A percentile compares a stretch with the other conserved stretches of the same genome.
phyloP scores from a whole-genome alignment of 495 filamentous ascomycete species.

The Penicillium soppii region DNA sequence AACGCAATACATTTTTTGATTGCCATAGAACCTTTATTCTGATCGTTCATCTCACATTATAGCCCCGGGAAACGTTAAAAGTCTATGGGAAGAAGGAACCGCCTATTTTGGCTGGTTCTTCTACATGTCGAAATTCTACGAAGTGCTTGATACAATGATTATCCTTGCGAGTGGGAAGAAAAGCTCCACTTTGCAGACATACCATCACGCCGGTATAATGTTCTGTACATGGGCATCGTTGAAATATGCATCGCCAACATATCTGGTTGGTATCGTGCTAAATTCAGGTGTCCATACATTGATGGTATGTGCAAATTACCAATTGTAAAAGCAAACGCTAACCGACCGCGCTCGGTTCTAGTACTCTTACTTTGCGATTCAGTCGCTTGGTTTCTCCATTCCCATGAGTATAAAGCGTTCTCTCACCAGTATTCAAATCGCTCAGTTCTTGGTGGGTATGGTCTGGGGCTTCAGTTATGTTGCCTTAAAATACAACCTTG shows the following conservation, averaged over 20 bases:
- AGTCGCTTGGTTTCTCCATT: slow-evolving; percentile 12
- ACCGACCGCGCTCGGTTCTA: neutral
- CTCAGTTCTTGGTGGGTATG: slow-evolving; percentile 15
- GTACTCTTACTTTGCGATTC: slow-evolving; percentile 19
- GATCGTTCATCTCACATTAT: neutral
- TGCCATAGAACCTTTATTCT: neutral
- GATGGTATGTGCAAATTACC: slow-evolving; percentile 56
- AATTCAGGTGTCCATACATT: slow-evolving; percentile 81
- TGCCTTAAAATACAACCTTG: slow-evolving; percentile 10
- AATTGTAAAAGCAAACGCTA: neutral
- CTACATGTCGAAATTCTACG: slow-evolving; percentile 92
- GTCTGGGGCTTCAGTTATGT: slow-evolving; percentile 2
- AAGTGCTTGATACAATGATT: slow-evolving; percentile 81
- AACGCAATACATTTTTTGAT: neutral
- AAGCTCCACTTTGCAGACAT: slow-evolving; percentile 79
- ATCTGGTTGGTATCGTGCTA: slow-evolving; percentile 70
- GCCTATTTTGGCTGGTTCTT: slow-evolving; percentile 69
- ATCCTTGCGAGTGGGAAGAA: slow-evolving; percentile 82
- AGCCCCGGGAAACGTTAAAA: slow-evolving; percentile 4
- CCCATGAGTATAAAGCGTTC: slow-evolving; percentile 11
- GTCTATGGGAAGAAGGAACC: slow-evolving; percentile 4
- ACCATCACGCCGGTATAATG: slow-evolving; percentile 88
- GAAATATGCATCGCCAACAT: slow-evolving; percentile 22
- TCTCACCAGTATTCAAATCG: slow-evolving; percentile 17
- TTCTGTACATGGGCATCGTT: slow-evolving; percentile 46